Evolutionary conservation across 106 monocot genomes (phyloP).

Genomic region (Dioscorea zingiberensis): DNA sequence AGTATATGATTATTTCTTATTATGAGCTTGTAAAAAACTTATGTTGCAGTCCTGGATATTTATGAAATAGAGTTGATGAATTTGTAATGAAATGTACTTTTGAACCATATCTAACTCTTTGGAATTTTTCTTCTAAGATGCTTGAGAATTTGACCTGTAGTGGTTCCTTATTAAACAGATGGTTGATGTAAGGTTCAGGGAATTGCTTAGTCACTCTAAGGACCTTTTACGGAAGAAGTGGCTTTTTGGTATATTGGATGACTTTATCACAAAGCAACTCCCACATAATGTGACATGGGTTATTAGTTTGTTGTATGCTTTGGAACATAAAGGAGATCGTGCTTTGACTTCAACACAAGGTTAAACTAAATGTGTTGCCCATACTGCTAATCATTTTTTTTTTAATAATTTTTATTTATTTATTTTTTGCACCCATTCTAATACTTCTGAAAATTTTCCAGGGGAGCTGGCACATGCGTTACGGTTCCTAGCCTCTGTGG

Average conservation of each 20-base stretch:
- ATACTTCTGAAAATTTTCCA: slow-evolving; percentile 20
- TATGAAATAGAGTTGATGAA: no score
- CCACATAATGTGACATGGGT: slow-evolving; percentile 99
- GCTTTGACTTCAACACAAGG: slow-evolving; percentile 85
- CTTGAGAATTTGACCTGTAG: no score
- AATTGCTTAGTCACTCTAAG: slow-evolving; percentile 73
- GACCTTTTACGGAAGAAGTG: slow-evolving; percentile 72
- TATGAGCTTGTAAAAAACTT: no score
- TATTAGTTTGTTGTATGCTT: slow-evolving; percentile 92
- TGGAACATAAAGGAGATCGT: slow-evolving; percentile 93
- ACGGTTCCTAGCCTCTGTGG: slow-evolving; percentile 92
- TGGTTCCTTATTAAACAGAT: slow-evolving; percentile 44
- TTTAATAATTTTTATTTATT: no score
- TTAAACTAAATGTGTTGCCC: slow-evolving; percentile 13
- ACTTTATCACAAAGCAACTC: slow-evolving; percentile 93
- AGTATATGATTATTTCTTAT: no score
- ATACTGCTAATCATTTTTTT: background rate
- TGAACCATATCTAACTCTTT: no score
- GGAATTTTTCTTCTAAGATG: no score
- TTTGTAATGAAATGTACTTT: no score
- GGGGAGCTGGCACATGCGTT: slow-evolving; percentile 95
- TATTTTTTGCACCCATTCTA: slow-evolving; percentile 6
- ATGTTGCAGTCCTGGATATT: no score
- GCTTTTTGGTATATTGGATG: slow-evolving; percentile 90
- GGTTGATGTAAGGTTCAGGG: slow-evolving; percentile 75